Conservation (phyloP, 805 yeast species). For the Jamesozyma spencerorum region DNA sequence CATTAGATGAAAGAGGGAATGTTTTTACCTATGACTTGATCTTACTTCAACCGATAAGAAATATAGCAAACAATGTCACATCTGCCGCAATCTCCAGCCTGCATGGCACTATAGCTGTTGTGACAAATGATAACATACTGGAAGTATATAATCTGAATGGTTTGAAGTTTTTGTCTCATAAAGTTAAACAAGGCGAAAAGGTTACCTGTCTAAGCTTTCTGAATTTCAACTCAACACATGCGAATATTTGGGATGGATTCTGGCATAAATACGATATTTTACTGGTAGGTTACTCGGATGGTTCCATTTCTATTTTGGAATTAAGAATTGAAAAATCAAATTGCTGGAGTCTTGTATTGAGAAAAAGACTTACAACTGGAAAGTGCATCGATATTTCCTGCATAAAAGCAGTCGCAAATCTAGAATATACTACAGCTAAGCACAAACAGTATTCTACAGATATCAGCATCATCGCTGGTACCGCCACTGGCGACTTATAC, state of each 20-base stretch:
- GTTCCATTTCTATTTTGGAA: conserved; percentile 27
- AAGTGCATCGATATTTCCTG: conserved; percentile 10
- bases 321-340: conserved; percentile 16
- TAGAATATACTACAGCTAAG: neutral
- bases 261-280: conserved; percentile 33
- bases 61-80: conserved; percentile 17
- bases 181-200: conserved; percentile 13
- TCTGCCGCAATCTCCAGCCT: conserved; percentile 43
- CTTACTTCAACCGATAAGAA: conserved; percentile 41
- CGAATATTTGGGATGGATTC: conserved; percentile 27
- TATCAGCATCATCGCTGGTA: conserved; percentile 44
- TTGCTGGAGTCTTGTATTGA: conserved; percentile 19
- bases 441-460: neutral
- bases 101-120: conserved; percentile 43
- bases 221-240: conserved; percentile 8
- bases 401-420: conserved; percentile 9
- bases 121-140: conserved; percentile 12
- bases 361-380: conserved; percentile 20
- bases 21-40: conserved; percentile 60
- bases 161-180: conserved; percentile 27
- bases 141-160: conserved; percentile 48
- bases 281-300: conserved; percentile 31
- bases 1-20: conserved; percentile 46
- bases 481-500: conserved; percentile 42
- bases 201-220: conserved; percentile 25